Base-by-base conservation (phyloP, 2,329 filamentous ascomycete genomes). In the Phialophora chinensis region DNA sequence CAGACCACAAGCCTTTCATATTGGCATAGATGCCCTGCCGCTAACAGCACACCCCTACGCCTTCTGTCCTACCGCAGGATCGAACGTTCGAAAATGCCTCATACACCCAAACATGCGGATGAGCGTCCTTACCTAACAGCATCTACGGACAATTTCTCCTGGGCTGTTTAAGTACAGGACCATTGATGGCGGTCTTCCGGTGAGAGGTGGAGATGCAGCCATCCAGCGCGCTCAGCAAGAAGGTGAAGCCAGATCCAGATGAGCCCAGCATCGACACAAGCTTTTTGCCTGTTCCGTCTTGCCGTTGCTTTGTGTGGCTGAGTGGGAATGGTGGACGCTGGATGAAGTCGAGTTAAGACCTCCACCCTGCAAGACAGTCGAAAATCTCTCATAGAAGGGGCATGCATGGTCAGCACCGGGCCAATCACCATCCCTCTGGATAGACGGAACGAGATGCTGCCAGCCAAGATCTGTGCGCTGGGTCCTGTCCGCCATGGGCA, bases 371-470 rank as follows among this genome's bases (percentile, higher is more conserved):
- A 11, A 3, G 11, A 20, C 7, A 12, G 31, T 20, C 31, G 44
- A 60, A 61, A 61, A 61, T 61, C 59, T 61, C 59, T 61, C 59
- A 61, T 61, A 53, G 47, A 29, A 10, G 23, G 27, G 49, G 8
- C 4, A 29, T 55, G 29, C 29, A 31, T 20, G 25, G 25, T 55
- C 25, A 31, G 17, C 29, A 20, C 27, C 4, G 8, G 29, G 14
- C 29, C 53, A 55, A 55, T 55, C 53, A 35, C 10, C 29, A 20
- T 7, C 23, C 49, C 8, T 23, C 49, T 52, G 53, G 25, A 27
- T 55, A 55, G 53, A 55, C 53, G 53, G 53, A 55, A 55, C 53
- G 29, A 55, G 29, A 35, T 35, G 20, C 53, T 55, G 12, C 6
- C 12, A 17, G 53, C 53, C 53, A 55, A 55, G 53, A 20, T 33